Conservation (phyloP, 2,329 filamentous ascomycete genomes). For the Elsinoe australis region DNA sequence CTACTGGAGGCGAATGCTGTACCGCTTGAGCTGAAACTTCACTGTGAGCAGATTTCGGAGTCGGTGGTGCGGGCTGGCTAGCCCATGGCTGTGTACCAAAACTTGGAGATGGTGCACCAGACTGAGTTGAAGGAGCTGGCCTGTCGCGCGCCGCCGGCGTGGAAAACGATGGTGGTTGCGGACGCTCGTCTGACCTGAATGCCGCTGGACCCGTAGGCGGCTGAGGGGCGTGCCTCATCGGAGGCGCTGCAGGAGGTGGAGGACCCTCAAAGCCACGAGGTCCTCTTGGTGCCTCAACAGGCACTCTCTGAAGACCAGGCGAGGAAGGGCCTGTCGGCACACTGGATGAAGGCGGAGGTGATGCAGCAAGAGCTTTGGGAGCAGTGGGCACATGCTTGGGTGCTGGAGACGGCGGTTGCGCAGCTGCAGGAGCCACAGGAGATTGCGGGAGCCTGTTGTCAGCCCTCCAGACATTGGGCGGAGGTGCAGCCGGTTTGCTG, state of each 20-base stretch:
- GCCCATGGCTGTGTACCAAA: constrained; percentile 4
- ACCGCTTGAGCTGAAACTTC: background rate
- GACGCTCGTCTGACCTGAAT: constrained; percentile 1
- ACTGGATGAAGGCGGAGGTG: constrained; percentile 30
- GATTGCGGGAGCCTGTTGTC: constrained; percentile 18
- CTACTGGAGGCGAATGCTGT: constrained; percentile 2
- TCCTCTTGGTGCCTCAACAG: constrained; percentile 28
- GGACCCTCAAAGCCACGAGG: constrained; percentile 28
- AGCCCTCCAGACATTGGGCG: constrained; percentile 37
- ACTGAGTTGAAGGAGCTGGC: background rate
- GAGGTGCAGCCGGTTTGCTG: constrained; percentile 18
- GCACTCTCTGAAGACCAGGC: constrained; percentile 17
- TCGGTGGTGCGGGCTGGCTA: constrained; percentile 11
- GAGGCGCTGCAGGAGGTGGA: background rate
- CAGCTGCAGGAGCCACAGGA: constrained; percentile 9
- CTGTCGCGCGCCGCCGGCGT: constrained; percentile 3
- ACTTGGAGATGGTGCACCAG: constrained; percentile 2
- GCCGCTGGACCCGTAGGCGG: constrained; percentile 11
- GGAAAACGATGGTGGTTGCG: background rate
- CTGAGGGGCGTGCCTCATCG: background rate
- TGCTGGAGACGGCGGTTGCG: constrained; percentile 13
- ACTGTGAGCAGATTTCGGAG: constrained; percentile 6
- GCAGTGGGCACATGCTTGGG: constrained; percentile 27
- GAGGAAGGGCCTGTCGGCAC: constrained; percentile 20
- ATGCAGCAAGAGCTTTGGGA: constrained; percentile 28